Evolutionary conservation across 148 eudicot species (phyloP).

Genomic region (Limonium bicolor): DNA sequence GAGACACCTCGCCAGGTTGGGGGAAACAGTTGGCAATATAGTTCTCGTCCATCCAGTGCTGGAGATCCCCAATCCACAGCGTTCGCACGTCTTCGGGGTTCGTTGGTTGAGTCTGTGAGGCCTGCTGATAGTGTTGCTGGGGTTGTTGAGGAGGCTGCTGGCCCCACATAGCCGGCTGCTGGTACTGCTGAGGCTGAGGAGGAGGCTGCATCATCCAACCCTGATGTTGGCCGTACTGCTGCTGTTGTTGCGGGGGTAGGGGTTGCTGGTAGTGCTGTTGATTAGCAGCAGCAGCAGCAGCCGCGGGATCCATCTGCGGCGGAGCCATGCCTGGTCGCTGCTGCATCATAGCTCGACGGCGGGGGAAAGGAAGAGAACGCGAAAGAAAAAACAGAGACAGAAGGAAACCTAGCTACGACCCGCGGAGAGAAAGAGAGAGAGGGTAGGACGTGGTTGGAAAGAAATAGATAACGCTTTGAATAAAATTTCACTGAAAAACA

Average conservation of each 20-base stretch:
- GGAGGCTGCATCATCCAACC: slow-evolving; percentile 23
- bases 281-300: not conserved
- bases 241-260: slow-evolving; percentile 11
- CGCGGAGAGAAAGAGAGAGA: not conserved
- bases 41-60: slow-evolving; percentile 84
- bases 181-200: not conserved
- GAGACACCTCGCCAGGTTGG: slow-evolving; percentile 57
- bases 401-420: slow-evolving; percentile 1
- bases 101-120: slow-evolving; percentile 14
- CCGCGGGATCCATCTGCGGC: slow-evolving; percentile 6
- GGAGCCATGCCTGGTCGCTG: slow-evolving; percentile 6
- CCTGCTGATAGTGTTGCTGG: slow-evolving; percentile 14
- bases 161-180: slow-evolving; percentile 2
- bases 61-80: slow-evolving; percentile 91
- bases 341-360: slow-evolving; percentile 3
- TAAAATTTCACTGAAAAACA: no score
- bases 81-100: slow-evolving; percentile 51
- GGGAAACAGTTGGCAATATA: slow-evolving; percentile 41
- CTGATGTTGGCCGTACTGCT: slow-evolving; percentile 17
- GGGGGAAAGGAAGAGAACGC: not conserved
- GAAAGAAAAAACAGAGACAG: not conserved
- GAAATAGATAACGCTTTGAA: no score
- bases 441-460: no score
- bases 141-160: slow-evolving; percentile 15
- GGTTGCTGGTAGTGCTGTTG: slow-evolving; percentile 26